Percentiles rank a stretch among this genome's conserved stretches.
phyloP scores from a whole-genome alignment of 768 basidiomycete genomes.

The Gymnopilus junonius region DNA sequence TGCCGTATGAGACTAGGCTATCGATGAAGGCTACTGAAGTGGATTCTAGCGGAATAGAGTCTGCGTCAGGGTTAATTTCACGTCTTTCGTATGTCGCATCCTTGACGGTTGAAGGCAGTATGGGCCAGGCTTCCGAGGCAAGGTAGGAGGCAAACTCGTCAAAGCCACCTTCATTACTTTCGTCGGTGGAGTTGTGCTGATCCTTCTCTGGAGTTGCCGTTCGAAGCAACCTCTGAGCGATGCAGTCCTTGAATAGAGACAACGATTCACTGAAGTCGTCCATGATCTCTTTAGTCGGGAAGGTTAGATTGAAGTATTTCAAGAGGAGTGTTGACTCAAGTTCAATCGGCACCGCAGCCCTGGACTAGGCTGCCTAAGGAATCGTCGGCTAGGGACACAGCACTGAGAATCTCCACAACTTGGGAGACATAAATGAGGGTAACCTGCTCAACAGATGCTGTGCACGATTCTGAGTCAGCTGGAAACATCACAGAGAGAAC shows the following conservation, averaged over 20 bases:
- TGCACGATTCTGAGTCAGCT: too few relatives aligned
- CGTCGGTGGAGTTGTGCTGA: slow-evolving; percentile 9
- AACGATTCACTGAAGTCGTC: slow-evolving; percentile 12
- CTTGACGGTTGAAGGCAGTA: slow-evolving; percentile 40
- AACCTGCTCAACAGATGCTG: too few relatives aligned
- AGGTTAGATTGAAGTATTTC: background rate
- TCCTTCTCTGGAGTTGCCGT: background rate
- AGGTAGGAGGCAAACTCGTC: slow-evolving; percentile 61
- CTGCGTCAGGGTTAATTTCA: slow-evolving; percentile 34
- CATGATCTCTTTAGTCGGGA: background rate
- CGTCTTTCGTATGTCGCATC: slow-evolving; percentile 45
- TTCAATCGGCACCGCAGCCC: too few relatives aligned
- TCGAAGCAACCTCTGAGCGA: slow-evolving; percentile 36
- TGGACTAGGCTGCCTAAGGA: too few relatives aligned
- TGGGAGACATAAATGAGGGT: too few relatives aligned
- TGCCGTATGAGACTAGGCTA: slow-evolving; percentile 53
- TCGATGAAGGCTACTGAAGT: slow-evolving; percentile 49
- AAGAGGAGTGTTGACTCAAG: background rate
- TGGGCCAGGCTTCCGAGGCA: slow-evolving; percentile 52
- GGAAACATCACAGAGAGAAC: too few relatives aligned
- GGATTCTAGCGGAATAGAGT: slow-evolving; percentile 41
- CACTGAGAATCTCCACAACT: background rate
- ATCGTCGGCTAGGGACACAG: background rate
- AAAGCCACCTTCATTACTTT: slow-evolving; percentile 29
- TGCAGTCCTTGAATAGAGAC: slow-evolving; percentile 47